Conservation (phyloP, 768 basidiomycete genomes). For the Leccinellum rugosiceps region DNA sequence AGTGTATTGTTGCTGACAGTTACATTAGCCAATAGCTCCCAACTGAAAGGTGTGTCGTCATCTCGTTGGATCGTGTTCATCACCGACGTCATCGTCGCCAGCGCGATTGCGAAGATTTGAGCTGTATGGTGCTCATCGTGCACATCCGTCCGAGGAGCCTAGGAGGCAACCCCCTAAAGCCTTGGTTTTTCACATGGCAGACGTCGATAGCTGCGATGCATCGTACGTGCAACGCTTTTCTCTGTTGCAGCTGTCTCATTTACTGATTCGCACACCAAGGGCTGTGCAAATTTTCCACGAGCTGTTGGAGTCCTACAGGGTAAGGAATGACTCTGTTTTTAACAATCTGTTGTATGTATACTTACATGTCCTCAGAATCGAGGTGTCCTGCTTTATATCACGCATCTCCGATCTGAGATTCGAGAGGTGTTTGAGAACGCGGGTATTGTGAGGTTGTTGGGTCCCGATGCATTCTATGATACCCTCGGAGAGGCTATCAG, state of each 20-base stretch:
- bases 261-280: conserved; percentile 35
- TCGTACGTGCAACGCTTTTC: conserved; percentile 54
- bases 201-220: conserved; percentile 88
- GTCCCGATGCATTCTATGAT: conserved; percentile 42
- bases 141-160: conserved; percentile 89
- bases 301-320: conserved; percentile 74
- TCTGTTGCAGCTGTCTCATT: not conserved
- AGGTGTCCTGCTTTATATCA: conserved; percentile 43
- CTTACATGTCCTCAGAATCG: conserved; percentile 33
- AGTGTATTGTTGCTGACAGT: not conserved
- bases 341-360: not conserved
- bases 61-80: not conserved
- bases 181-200: conserved; percentile 90
- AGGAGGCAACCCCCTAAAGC: conserved; percentile 68
- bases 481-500: conserved; percentile 43
- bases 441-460: conserved; percentile 42
- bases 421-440: conserved; percentile 41
- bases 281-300: conserved; percentile 85
- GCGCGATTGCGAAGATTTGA: conserved; percentile 84
- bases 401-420: conserved; percentile 40
- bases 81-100: conserved; percentile 23
- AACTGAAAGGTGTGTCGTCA: conserved; percentile 64
- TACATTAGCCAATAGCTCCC: conserved; percentile 82
- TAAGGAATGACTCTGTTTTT: conserved; percentile 21
- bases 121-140: conserved; percentile 74